Percentiles rank a stretch among this genome's conserved stretches.
These are phyloP conservation scores for Apiotrichum siamense DNA, from an alignment of 1,284 basidiomycete species.

Conservation along the genomic window DNA sequence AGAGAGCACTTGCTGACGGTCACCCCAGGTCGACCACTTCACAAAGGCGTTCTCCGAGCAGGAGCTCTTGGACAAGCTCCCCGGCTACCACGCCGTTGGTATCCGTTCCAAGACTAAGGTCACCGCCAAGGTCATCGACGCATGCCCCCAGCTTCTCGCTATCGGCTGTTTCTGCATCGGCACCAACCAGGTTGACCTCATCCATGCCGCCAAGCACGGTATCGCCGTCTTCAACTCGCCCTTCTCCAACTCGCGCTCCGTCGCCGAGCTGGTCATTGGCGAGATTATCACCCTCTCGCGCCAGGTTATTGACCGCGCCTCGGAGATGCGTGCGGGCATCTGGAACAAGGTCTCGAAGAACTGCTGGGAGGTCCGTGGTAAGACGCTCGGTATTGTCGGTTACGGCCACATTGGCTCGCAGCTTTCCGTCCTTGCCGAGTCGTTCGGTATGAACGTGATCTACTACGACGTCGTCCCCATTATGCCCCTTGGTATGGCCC, in stretches of 20 bases:
- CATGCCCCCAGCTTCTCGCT: constrained; percentile 81
- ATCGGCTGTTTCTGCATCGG: constrained; percentile 99
- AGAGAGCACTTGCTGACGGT: too few relatives aligned
- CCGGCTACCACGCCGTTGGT: constrained; percentile 86
- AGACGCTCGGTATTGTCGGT: constrained; percentile 95
- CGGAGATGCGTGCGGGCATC: constrained; percentile 78
- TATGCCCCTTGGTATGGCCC: constrained; percentile 94
- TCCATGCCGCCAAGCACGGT: constrained; percentile 75
- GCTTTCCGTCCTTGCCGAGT: constrained; percentile 92
- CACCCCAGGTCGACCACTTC: constrained; percentile 75
- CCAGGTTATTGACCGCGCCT: constrained; percentile 82
- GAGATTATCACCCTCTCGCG: constrained; percentile 93
- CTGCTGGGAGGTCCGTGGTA: constrained; percentile 97
- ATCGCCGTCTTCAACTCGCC: constrained; percentile 99
- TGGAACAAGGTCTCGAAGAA: constrained; percentile 99
- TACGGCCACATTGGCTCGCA: constrained; percentile 99
- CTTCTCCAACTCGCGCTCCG: constrained; percentile 98
- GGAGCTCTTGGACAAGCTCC: constrained; percentile 82
- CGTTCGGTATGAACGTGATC: constrained; percentile 91
- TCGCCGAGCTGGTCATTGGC: constrained; percentile 94
- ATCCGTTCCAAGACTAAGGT: constrained; percentile 98
- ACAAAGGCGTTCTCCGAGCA: constrained; percentile 83
- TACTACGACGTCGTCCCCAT: constrained; percentile 95
- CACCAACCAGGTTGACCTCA: constrained; percentile 94
- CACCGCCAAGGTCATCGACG: constrained; percentile 80